phyloP scores from a whole-genome alignment of 805 yeast species.

The Ogataea wickerhamii region DNA sequence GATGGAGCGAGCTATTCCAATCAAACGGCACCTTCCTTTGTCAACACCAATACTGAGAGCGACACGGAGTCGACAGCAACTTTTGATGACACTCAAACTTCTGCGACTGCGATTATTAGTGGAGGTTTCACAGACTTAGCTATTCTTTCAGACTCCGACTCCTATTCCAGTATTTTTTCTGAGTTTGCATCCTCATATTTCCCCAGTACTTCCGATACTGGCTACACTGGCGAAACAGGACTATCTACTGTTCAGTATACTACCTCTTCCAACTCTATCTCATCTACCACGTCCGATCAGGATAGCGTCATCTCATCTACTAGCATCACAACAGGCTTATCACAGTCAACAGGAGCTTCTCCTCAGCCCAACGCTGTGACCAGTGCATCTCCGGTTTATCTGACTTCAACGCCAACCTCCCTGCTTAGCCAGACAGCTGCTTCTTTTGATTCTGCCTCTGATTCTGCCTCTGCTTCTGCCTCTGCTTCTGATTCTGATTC shows the following conservation, averaged over 20 bases:
- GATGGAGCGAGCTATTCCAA: slow-evolving; percentile 1
- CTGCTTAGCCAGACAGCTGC: not conserved
- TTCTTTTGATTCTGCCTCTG: not conserved
- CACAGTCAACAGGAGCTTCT: not conserved
- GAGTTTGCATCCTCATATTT: not conserved
- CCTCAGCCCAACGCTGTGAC: not conserved
- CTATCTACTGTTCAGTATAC: not conserved
- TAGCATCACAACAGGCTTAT: not conserved
- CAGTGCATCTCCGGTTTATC: not conserved
- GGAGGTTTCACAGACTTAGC: not conserved
- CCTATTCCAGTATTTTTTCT: not conserved
- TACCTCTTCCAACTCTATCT: not conserved
- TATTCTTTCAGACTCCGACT: not conserved
- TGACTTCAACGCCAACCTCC: not conserved
- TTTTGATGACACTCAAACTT: not conserved
- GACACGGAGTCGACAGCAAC: not conserved
- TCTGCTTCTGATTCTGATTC: not conserved
- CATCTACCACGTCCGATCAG: not conserved
- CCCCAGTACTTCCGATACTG: not conserved
- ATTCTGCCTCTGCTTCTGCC: not conserved
- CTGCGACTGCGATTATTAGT: too few species aligned
- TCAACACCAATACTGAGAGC: not conserved
- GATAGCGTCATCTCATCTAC: not conserved
- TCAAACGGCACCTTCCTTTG: not conserved
- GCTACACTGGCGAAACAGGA: not conserved